Evolutionary conservation across 495 filamentous ascomycete genomes (phyloP).

Genomic region (Chaetomium tenue): DNA sequence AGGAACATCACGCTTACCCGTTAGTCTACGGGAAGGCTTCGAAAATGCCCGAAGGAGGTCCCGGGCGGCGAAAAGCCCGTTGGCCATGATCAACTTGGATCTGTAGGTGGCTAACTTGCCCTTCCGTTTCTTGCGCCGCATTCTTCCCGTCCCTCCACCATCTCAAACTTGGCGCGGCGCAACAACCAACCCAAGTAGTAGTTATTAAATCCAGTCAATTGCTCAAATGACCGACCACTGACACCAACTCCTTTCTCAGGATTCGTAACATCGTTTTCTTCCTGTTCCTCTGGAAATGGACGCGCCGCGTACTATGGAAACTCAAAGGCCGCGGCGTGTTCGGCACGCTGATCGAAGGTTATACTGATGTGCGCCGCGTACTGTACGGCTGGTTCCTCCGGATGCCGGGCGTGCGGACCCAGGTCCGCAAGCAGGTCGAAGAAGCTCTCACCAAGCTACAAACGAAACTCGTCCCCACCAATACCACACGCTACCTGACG

Average conservation of each 20-base stretch:
- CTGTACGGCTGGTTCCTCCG: conserved; percentile 84
- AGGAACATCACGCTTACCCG: conserved; percentile 64
- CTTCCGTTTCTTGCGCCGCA: not conserved
- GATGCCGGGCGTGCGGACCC: conserved; percentile 74
- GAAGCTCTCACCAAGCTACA: conserved; percentile 75
- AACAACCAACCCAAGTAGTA: not conserved
- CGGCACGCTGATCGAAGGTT: conserved; percentile 72
- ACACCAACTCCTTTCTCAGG: conserved; percentile 42
- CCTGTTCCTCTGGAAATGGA: conserved; percentile 84
- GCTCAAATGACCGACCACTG: conserved; percentile 17
- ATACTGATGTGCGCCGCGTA: conserved; percentile 63
- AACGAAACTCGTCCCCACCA: conserved; percentile 73
- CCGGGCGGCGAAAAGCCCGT: conserved; percentile 52
- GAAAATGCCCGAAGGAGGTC: conserved; percentile 52
- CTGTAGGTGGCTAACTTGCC: conserved; percentile 57
- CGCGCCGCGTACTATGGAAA: conserved; percentile 74
- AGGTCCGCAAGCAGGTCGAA: conserved; percentile 77
- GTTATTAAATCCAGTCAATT: not conserved
- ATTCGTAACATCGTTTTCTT: conserved; percentile 86
- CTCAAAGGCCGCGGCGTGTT: conserved; percentile 85
- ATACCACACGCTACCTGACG: conserved; percentile 67
- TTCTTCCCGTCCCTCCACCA: conserved; percentile 5
- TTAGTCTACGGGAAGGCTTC: conserved; percentile 64
- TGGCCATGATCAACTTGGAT: conserved; percentile 71
- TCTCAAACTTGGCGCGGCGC: not conserved